A percentile compares a stretch with the other conserved stretches of the same genome.
Evolutionary conservation across 2,329 filamentous ascomycete species (phyloP).

Genomic region (Fusarium mundagurra): DNA sequence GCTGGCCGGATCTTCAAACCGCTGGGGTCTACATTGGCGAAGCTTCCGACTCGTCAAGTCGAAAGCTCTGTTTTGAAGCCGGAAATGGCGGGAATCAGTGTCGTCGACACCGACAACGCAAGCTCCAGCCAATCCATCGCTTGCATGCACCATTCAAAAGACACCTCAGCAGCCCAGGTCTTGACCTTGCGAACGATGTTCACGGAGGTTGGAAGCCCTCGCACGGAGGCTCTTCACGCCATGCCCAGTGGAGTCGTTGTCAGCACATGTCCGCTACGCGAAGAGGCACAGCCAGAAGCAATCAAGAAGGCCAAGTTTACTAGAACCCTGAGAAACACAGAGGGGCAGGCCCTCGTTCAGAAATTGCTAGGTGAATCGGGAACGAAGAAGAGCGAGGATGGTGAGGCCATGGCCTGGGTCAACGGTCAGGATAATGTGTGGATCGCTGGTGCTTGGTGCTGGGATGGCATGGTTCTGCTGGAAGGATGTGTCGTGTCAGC

Average conservation of each 20-base stretch:
- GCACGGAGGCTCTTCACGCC: constrained; percentile 63
- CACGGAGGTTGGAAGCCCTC: constrained; percentile 37
- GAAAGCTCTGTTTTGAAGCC: constrained; percentile 56
- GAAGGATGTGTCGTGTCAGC: constrained; percentile 70
- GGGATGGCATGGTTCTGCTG: constrained; percentile 71
- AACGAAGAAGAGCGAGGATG: constrained; percentile 10
- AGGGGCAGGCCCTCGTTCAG: constrained; percentile 59
- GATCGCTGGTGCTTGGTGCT: constrained; percentile 69
- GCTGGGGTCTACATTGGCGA: constrained; percentile 48
- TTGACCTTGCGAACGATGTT: constrained; percentile 51
- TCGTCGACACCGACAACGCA: constrained; percentile 12
- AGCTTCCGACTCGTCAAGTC: constrained; percentile 60
- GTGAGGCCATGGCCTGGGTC: constrained; percentile 53
- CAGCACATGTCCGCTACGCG: constrained; percentile 60
- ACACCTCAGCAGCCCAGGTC: constrained; percentile 43
- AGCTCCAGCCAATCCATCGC: not conserved
- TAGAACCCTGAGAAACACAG: constrained; percentile 60
- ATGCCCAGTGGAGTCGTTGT: constrained; percentile 62
- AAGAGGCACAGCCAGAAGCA: constrained; percentile 49
- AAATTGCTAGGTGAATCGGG: constrained; percentile 51
- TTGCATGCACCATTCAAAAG: constrained; percentile 44
- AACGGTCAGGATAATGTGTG: constrained; percentile 65
- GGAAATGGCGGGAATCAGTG: not conserved
- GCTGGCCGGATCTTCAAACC: constrained; percentile 59
- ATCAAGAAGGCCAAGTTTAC: constrained; percentile 61